phyloP scores from a whole-genome alignment of 345 rosid genomes.

The Rubroshorea leprosula region DNA sequence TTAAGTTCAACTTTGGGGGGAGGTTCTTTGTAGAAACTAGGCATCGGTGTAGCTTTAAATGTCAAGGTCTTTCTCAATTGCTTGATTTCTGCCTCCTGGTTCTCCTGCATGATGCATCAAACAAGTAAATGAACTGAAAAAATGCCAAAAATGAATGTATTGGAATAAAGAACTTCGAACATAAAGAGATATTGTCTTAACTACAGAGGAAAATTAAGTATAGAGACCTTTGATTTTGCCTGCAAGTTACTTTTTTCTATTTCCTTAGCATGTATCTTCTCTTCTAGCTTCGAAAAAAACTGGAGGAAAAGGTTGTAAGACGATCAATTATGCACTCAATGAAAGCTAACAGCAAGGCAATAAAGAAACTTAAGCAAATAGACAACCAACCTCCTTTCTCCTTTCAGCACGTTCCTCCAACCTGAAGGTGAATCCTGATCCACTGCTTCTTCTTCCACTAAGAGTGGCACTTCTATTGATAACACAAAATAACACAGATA shows the following conservation, averaged over 20 bases:
- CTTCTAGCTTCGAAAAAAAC: constrained; percentile 91
- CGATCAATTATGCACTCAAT: constrained; percentile 3
- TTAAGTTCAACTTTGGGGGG: constrained; percentile 84
- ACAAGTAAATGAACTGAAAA: neutral
- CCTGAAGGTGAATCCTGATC: constrained; percentile 81
- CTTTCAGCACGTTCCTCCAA: constrained; percentile 95
- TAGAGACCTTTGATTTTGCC: constrained; percentile 80
- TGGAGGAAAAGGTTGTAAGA: constrained; percentile 24
- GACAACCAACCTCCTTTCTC: constrained; percentile 78
- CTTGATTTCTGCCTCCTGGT: constrained; percentile 88
- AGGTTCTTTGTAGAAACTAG: constrained; percentile 93
- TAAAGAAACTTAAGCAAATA: constrained; percentile 5
- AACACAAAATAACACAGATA: neutral
- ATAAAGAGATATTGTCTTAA: constrained; percentile 9
- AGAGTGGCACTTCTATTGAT: constrained; percentile 55
- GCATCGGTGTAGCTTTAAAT: constrained; percentile 96
- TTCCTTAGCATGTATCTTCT: constrained; percentile 91
- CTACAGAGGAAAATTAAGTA: constrained; percentile 4
- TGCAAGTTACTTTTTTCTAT: constrained; percentile 65
- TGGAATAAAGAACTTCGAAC: constrained; percentile 5
- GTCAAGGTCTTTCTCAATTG: constrained; percentile 84
- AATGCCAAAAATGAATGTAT: neutral
- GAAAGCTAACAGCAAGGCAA: constrained; percentile 6
- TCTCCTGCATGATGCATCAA: constrained; percentile 53
- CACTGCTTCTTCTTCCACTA: constrained; percentile 47